Base-by-base conservation (phyloP, 805 yeast species). In the Kodamaea lidongshanica region DNA sequence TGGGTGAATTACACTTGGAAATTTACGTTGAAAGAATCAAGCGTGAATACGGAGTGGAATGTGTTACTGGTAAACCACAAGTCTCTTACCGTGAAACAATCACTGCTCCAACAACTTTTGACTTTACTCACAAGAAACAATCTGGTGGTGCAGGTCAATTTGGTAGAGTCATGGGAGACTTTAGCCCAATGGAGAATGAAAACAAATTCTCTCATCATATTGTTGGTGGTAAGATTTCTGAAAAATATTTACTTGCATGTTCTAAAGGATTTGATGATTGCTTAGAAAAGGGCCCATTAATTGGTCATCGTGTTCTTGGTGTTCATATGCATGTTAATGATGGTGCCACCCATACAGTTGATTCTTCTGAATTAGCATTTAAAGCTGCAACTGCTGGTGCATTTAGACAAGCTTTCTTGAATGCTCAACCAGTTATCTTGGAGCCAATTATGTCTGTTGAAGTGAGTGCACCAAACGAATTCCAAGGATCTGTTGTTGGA, bases 141-240 rank as follows among this genome's bases (percentile, higher is more conserved):
- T 74, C 89, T 52, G 99, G 99, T 61, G 99, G 99, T 74, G 94
- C 97, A 43, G 99, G 99, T 65, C 99, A 92, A 70, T 92, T 78
- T 55, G 98, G 95, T 61, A 79, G 88, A 66, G 96, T 89, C 51
- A 81, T 87, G 59, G 97, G 99, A 55, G 72, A 67, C 34, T 56
- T 88, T 62, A 60, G 68, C 5, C 77, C 87, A 32, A 53, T 73
- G 27, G 82, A 72, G 30, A 77, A 74, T 28, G 75, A 72, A 35
- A 88, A 88, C 58, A 65, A 65, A 44, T 92, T 89, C 59, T 76
- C 80, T 51, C 81, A 95, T 27, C 83, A 80, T 41, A 78, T 92
- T 55, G 92, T 92, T 42, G 97, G 98, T 50, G 99, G 99, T 54
- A 84, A 84, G 68, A 88, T 92, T 56, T 80, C 95, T 34, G 97